Evolutionary conservation across 2,329 filamentous ascomycete genomes (phyloP).

Genomic region (Cephalotrichum gorgonifer): DNA sequence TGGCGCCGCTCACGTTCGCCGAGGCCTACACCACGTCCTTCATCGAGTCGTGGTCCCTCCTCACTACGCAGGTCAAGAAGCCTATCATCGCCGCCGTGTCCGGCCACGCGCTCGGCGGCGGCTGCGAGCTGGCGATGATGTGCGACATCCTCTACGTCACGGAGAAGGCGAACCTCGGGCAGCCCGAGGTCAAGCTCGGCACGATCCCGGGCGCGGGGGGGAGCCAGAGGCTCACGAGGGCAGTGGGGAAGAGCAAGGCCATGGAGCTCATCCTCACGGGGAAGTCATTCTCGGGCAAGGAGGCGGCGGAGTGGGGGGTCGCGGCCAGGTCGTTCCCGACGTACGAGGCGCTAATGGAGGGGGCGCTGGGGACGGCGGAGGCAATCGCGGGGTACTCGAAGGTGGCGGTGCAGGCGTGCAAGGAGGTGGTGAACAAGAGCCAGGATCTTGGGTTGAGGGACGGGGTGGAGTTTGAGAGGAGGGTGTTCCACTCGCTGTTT

Average conservation of each 20-base stretch:
- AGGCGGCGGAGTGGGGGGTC: conserved; percentile 85
- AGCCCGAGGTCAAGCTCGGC: conserved; percentile 94
- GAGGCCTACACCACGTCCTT: conserved; percentile 83
- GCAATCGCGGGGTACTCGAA: conserved; percentile 79
- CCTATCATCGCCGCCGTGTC: conserved; percentile 91
- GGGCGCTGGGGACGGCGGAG: conserved; percentile 72
- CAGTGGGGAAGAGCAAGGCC: conserved; percentile 72
- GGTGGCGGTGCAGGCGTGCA: conserved; percentile 80
- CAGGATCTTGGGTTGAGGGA: conserved; percentile 82
- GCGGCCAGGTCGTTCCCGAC: conserved; percentile 73
- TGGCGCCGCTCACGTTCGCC: conserved; percentile 85
- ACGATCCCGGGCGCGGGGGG: conserved; percentile 88
- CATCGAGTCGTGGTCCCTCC: conserved; percentile 87
- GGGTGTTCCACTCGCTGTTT: conserved; percentile 87
- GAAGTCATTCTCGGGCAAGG: conserved; percentile 68
- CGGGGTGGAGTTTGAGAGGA: conserved; percentile 88
- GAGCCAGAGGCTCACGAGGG: conserved; percentile 75
- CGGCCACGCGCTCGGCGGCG: conserved; percentile 87
- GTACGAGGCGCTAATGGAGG: conserved; percentile 73
- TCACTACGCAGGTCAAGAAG: conserved; percentile 79
- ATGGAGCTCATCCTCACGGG: conserved; percentile 91
- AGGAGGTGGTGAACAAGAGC: conserved; percentile 99
- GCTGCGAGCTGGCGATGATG: conserved; percentile 97
- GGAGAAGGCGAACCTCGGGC: conserved; percentile 77
- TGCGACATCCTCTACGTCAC: conserved; percentile 91